Conservation (phyloP, 2,329 filamentous ascomycete species). For the Paecilomyces variotii region DNA sequence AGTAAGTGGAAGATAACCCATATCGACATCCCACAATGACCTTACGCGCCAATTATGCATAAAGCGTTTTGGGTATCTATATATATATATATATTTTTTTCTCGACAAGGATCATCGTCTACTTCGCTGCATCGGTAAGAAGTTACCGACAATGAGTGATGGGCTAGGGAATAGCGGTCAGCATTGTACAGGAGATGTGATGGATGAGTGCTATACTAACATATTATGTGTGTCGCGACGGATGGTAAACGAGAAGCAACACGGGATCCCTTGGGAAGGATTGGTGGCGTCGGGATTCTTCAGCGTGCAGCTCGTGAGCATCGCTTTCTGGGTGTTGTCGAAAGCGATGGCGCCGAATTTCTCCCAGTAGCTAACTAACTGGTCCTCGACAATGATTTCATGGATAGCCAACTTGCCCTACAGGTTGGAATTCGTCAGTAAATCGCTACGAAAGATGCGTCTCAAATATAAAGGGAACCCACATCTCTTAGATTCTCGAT, state of each 20-base stretch:
- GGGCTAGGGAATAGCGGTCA: slow-evolving; percentile 52
- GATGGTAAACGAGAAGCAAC: slow-evolving; percentile 97
- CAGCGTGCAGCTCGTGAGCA: slow-evolving; percentile 84
- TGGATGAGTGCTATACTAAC: slow-evolving; percentile 49
- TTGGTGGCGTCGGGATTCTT: slow-evolving; percentile 69
- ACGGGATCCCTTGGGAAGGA: slow-evolving; percentile 68
- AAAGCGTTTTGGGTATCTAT: neutral
- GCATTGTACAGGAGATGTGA: slow-evolving; percentile 10
- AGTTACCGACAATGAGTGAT: slow-evolving; percentile 92
- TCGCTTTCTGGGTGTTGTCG: slow-evolving; percentile 85
- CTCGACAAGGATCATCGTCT: slow-evolving; percentile 25
- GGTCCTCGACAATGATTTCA: slow-evolving; percentile 91
- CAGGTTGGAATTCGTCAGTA: slow-evolving; percentile 5
- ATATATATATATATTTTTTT: slow-evolving; percentile 7
- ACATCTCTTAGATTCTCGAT: slow-evolving; percentile 88
- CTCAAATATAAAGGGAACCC: slow-evolving; percentile 32
- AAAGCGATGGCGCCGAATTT: slow-evolving; percentile 98
- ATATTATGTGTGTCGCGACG: slow-evolving; percentile 91
- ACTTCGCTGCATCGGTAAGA: slow-evolving; percentile 72
- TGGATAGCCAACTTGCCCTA: slow-evolving; percentile 92
- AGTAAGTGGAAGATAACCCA: slow-evolving; percentile 3
- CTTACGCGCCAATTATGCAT: neutral
- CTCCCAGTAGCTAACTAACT: slow-evolving; percentile 95
- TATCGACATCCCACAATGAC: slow-evolving; percentile 8
- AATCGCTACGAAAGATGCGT: neutral